Percentiles rank a stretch among this genome's conserved stretches.
These are phyloP conservation scores for Eucalyptus shirleyi DNA, from an alignment of 345 rosid genomes.

Conservation along the genomic window DNA sequence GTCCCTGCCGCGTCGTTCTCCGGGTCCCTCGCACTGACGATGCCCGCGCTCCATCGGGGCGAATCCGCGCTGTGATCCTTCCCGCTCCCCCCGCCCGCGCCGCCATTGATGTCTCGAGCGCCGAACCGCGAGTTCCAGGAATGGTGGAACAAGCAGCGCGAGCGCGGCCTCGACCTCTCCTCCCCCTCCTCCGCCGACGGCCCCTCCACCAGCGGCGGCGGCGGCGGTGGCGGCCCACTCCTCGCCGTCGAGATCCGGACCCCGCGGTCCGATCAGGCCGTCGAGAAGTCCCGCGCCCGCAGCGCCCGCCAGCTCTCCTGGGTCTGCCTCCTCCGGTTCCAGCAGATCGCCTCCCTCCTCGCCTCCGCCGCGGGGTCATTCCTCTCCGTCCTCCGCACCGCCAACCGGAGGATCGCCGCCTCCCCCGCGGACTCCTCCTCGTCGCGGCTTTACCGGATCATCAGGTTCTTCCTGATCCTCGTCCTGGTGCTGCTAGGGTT, in stretches of 20 bases:
- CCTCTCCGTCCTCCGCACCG: constrained; percentile 51
- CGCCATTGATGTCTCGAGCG: constrained; percentile 3
- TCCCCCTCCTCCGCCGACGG: background rate
- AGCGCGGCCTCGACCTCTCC: constrained; percentile 11
- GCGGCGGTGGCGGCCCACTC: constrained; percentile 1
- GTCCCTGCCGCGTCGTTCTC: background rate
- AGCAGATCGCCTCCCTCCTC: constrained; percentile 46
- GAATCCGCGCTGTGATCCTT: background rate
- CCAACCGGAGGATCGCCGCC: constrained; percentile 55
- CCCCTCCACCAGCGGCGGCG: constrained; percentile 1
- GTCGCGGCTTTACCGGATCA: constrained; percentile 43
- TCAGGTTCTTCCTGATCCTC: constrained; percentile 38
- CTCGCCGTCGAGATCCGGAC: constrained; percentile 46
- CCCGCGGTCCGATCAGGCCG: constrained; percentile 16
- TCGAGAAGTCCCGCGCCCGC: constrained; percentile 47
- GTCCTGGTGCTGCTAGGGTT: constrained; percentile 46
- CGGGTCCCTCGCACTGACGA: background rate
- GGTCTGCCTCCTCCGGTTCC: constrained; percentile 56
- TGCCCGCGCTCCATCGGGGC: background rate
- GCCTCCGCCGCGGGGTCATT: constrained; percentile 32
- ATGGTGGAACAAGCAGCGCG: constrained; percentile 72
- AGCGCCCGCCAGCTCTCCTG: constrained; percentile 68
- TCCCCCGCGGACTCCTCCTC: constrained; percentile 26
- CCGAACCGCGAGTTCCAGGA: constrained; percentile 11
- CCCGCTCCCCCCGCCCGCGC: background rate